Evolutionary conservation across 163 green algal species (phyloP), one percentile per base, ranked within the genome.

Genomic region (Volvox carteri): DNA sequence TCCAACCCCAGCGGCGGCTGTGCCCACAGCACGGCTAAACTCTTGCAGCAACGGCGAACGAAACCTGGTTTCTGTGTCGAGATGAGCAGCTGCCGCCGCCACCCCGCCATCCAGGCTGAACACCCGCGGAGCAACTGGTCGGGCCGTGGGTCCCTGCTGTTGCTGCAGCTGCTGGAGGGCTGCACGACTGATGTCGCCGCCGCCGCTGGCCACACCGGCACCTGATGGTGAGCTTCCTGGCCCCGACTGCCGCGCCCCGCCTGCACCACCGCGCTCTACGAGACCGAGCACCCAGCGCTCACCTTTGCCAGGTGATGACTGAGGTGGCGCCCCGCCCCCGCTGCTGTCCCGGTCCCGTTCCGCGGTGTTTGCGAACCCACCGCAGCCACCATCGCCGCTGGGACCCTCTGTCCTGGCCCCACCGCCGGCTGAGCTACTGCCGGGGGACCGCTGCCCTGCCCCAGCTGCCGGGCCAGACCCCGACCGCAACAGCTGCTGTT

Each of bases 331-430:
- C 33, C 65, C 30, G 37, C 39, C 70, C 1, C 70, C 70, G 16
- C 39, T 78, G 70, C 70, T 78, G 70, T 56, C 70, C 70, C 70
- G 4, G 16, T 54, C 70, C n/a, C 37, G 12, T 78, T 37, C 23
- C 70, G 6, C 9, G n/a, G n/a, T n/a, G n/a, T n/a, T n/a, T n/a
- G n/a, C n/a, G n/a, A n/a, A n/a, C n/a, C n/a, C 41, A 41, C 70
- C 70, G 37, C 11, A 30, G 39, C 39, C 70, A 41, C 42, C 39
- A 12, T 4, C 70, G 70, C 70, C 70, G 70, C 37, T 39, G 11
- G 5, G 65, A 9, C 33, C 65, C 16, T 75, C 65, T 28, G 16
- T 19, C 35, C 35, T 75, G 30, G 16, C 33, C 35, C 35, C 46
- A 11, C 65, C 65, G 33, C 65, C 65, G 46, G 65, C 65, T 33